Conservation (phyloP, 306 rosid genomes). For the Amphicarpaea edgeworthii region DNA sequence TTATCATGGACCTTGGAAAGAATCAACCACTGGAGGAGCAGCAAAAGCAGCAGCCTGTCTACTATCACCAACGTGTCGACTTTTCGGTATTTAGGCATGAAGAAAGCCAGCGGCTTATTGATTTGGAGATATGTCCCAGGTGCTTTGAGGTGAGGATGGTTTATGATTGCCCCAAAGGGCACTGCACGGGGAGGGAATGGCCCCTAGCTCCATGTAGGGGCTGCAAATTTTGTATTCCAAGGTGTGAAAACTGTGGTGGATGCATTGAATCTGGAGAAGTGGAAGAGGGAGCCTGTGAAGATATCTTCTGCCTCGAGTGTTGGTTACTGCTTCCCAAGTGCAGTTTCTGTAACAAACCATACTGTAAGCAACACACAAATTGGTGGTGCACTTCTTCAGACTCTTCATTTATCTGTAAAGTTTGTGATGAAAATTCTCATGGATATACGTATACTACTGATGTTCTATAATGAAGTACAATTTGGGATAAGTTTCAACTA, state of each 20-base stretch:
- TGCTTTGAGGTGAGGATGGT: constrained; percentile 66
- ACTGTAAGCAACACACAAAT: constrained; percentile 66
- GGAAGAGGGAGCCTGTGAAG: constrained; percentile 72
- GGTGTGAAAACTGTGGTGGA: constrained; percentile 83
- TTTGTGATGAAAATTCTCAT: constrained; percentile 54
- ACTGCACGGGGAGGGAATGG: constrained; percentile 57
- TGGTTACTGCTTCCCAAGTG: constrained; percentile 88
- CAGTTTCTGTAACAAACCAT: constrained; percentile 79
- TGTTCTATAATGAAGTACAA: constrained; percentile 41
- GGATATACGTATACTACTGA: constrained; percentile 42
- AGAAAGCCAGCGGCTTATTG: constrained; percentile 50
- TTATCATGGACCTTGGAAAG: constrained; percentile 46
- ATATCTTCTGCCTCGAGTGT: constrained; percentile 65
- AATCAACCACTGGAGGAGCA: constrained; percentile 44
- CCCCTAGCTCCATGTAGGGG: constrained; percentile 54
- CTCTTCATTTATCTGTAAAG: constrained; percentile 62
- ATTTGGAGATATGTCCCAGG: constrained; percentile 71
- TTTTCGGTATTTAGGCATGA: constrained; percentile 15
- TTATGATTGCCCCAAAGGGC: constrained; percentile 67
- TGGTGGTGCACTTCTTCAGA: constrained; percentile 47
- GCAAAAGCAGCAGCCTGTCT: constrained; percentile 47
- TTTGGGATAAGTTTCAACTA: background rate
- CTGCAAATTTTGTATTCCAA: constrained; percentile 71
- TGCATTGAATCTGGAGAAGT: constrained; percentile 58
- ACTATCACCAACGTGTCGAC: constrained; percentile 46